Percentiles rank a stretch among this genome's conserved stretches.
phyloP scores from a whole-genome alignment of 2,329 filamentous ascomycete genomes.

The Gnomoniopsis sp. region DNA sequence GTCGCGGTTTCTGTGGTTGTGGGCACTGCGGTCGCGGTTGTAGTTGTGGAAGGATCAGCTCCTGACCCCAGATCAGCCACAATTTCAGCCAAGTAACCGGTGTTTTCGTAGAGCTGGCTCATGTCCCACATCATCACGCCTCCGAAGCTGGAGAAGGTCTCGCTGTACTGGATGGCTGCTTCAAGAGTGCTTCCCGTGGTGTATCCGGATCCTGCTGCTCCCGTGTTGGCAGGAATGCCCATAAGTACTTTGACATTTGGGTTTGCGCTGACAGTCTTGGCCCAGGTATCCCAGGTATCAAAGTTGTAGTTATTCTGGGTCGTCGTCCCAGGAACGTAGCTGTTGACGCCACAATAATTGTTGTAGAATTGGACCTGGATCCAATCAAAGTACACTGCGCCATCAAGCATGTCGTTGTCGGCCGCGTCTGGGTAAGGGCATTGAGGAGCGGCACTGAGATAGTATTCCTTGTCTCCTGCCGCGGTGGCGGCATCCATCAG shows the following conservation, averaged over 20 bases:
- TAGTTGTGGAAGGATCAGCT: background rate
- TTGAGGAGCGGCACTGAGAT: conserved; percentile 64
- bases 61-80: conserved; percentile 29
- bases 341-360: conserved; percentile 60
- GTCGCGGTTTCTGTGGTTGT: conserved; percentile 6
- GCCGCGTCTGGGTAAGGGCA: conserved; percentile 63
- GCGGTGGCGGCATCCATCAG: conserved; percentile 49
- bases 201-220: conserved; percentile 58
- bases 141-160: conserved; percentile 57
- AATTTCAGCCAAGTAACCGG: conserved; percentile 50
- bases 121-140: conserved; percentile 71
- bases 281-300: conserved; percentile 63
- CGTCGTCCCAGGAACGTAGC: conserved; percentile 41
- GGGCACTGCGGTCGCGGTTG: conserved; percentile 7
- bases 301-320: conserved; percentile 59
- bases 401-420: conserved; percentile 53
- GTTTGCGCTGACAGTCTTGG: conserved; percentile 54
- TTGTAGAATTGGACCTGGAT: conserved; percentile 67
- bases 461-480: conserved; percentile 49
- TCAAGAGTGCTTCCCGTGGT: conserved; percentile 41
- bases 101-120: conserved; percentile 56
- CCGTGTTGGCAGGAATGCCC: conserved; percentile 54
- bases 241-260: conserved; percentile 58
- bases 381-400: conserved; percentile 54
- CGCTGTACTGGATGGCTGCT: conserved; percentile 49